Conservation (phyloP, 441 rosid genomes). For the Bocquillonia castaneifolia region DNA sequence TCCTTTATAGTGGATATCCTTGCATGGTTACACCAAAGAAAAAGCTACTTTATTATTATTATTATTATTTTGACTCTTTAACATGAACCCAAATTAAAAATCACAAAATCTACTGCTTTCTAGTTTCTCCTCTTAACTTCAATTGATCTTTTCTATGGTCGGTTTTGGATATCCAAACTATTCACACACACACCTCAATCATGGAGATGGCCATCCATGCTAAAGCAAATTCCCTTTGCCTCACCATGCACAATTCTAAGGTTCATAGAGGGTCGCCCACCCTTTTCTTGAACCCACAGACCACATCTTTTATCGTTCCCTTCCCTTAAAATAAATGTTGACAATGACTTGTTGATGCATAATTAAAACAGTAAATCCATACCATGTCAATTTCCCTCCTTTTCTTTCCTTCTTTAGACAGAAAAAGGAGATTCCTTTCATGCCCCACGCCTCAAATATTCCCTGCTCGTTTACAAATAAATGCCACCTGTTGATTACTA, state of each 20-base stretch:
- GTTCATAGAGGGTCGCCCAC: constrained; percentile 19
- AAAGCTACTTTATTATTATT: constrained; percentile 34
- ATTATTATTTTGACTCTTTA: background rate
- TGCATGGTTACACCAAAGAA: too few species aligned
- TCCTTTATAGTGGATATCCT: constrained; percentile 46
- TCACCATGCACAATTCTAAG: constrained; percentile 7
- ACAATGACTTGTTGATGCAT: constrained; percentile 21
- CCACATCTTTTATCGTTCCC: background rate
- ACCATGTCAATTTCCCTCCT: constrained; percentile 7
- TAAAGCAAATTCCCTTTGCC: constrained; percentile 42
- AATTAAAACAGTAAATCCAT: constrained; percentile 15
- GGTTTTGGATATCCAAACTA: constrained; percentile 37
- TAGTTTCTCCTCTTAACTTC: background rate
- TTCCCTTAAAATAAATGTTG: constrained; percentile 17
- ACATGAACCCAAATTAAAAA: background rate
- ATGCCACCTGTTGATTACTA: constrained; percentile 47
- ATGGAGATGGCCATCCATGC: constrained; percentile 23
- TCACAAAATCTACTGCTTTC: constrained; percentile 2
- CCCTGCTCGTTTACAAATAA: constrained; percentile 38
- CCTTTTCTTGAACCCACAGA: constrained; percentile 10
- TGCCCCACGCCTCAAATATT: constrained; percentile 58
- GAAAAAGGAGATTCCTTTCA: constrained; percentile 57
- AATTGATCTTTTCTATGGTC: constrained; percentile 26
- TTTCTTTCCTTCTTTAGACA: constrained; percentile 3
- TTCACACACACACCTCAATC: constrained; percentile 18